phyloP scores from a whole-genome alignment of 306 rosid genomes.

The Prunus dulcis region DNA sequence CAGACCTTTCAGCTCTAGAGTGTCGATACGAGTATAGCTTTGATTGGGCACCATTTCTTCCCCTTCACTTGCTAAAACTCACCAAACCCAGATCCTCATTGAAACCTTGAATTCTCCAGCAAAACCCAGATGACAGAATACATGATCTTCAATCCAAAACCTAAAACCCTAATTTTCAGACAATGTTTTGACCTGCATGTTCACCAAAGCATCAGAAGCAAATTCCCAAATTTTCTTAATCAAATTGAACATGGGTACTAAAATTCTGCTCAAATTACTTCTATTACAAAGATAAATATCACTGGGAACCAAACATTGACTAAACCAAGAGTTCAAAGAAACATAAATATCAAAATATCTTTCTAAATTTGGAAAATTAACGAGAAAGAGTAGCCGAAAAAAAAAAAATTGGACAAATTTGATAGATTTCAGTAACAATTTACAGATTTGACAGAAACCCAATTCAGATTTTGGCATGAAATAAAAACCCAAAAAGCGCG shows the following conservation, averaged over 20 bases:
- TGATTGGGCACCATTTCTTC: constrained; percentile 45
- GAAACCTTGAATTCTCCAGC: constrained; percentile 29
- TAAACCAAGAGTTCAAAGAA: constrained; percentile 2
- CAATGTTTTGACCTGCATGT: constrained; percentile 29
- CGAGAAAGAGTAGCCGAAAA: background rate
- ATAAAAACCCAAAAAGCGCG: constrained; percentile 17
- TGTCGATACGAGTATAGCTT: constrained; percentile 60
- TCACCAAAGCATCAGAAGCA: constrained; percentile 34
- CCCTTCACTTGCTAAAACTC: constrained; percentile 21
- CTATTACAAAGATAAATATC: background rate
- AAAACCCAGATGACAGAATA: constrained; percentile 38
- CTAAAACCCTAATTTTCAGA: constrained; percentile 55
- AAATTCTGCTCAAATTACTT: constrained; percentile 3
- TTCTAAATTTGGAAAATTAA: background rate
- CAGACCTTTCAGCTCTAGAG: constrained; percentile 68
- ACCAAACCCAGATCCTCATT: constrained; percentile 27
- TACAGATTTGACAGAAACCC: constrained; percentile 7
- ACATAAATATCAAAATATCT: constrained; percentile 1
- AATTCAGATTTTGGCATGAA: constrained; percentile 15
- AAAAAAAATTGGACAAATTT: background rate
- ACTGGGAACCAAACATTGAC: constrained; percentile 14
- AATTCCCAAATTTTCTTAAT: background rate
- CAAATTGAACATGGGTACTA: constrained; percentile 1
- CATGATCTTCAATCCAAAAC: constrained; percentile 35
- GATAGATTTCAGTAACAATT: background rate